Evolutionary conservation across 495 filamentous ascomycete species (phyloP), one percentile per base, ranked within the genome.

Genomic region (Pseudoneurospora amorphoporcata): DNA sequence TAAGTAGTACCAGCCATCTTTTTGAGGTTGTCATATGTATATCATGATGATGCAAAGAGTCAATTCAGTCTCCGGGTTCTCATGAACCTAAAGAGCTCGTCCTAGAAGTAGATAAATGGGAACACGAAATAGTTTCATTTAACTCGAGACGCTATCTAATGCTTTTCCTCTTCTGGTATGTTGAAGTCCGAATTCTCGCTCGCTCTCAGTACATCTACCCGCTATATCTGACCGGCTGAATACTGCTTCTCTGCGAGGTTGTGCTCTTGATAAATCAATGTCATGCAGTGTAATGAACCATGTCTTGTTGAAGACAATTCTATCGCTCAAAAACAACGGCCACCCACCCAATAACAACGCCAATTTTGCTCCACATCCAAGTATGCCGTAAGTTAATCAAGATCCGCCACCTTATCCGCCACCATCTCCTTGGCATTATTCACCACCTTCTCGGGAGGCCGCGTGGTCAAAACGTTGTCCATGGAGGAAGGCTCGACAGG

Each of bases 371-470:
- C 29, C 29, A 35, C 23, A 29, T 65, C 29, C 53, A 35, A 32
- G 29, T 65, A 42, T 23, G 38, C 8, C 39, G 7, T 23, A 16
- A 2, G 1, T 77, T 75, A 85, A 73, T 86, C 84, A 73, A 85
- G 83, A 69, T 86, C 84, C 1, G 79, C 76, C 17, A 85, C 80
- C 78, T 84, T 85, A 71, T 85, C 84, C 23, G 77, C 79, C 35
- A 86, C 82, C 69, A 80, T 76, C 69, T 85, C 83, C 47, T 82
- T 82, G 1, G 82, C 75, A 2, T 77, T 83, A 70, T 85, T 85
- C 14, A 85, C 77, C 4, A 85, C 82, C 75, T 80, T 84, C 78
- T 83, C 83, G 0, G 83, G 80, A 8, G 82, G 81, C 16, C 83
- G 79, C 38, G 80, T 71, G 37, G 75, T 19, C 16, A 73, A 39